Percentiles rank a stretch among this genome's conserved stretches.
Conservation (phyloP, 768 basidiomycete species). For the Trametes meyenii region DNA sequence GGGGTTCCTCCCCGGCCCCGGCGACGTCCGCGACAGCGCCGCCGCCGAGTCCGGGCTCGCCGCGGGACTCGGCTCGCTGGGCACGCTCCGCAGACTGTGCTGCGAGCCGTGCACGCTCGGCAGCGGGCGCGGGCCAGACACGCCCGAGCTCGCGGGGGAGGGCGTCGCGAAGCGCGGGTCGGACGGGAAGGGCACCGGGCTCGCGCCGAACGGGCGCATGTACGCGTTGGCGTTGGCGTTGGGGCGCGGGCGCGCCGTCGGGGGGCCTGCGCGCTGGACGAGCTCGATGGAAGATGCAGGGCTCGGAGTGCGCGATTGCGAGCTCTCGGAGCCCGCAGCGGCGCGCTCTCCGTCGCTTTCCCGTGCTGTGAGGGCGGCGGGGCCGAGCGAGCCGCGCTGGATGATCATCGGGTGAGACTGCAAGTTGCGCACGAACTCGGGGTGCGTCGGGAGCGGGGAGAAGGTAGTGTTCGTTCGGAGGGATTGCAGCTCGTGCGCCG, state of each 20-base stretch:
- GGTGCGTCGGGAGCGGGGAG: slow-evolving; percentile 19
- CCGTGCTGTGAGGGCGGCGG: too few species aligned
- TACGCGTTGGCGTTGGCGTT: neutral
- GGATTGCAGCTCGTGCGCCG: neutral
- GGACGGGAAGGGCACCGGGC: slow-evolving; percentile 18
- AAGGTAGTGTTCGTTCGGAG: slow-evolving; percentile 14
- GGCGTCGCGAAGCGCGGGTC: slow-evolving; percentile 11
- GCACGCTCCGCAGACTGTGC: slow-evolving; percentile 14
- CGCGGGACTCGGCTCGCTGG: slow-evolving; percentile 4
- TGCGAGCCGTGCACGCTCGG: slow-evolving; percentile 14
- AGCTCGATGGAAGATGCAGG: slow-evolving; percentile 21
- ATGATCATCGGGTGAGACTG: slow-evolving; percentile 23
- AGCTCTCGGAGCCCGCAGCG: neutral
- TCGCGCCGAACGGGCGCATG: neutral
- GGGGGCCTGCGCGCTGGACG: neutral
- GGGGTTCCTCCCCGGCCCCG: slow-evolving; percentile 6
- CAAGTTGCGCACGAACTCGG: slow-evolving; percentile 19
- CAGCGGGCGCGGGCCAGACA: slow-evolving; percentile 18
- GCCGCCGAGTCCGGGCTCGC: slow-evolving; percentile 18
- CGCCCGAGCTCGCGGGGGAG: slow-evolving; percentile 6
- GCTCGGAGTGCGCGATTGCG: slow-evolving; percentile 17
- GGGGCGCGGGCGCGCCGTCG: neutral
- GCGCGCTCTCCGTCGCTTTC: too few species aligned
- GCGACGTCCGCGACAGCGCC: slow-evolving; percentile 11
- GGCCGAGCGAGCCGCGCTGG: neutral